Conservation (phyloP, 148 eudicot species). For the Rhododendron vialii region DNA sequence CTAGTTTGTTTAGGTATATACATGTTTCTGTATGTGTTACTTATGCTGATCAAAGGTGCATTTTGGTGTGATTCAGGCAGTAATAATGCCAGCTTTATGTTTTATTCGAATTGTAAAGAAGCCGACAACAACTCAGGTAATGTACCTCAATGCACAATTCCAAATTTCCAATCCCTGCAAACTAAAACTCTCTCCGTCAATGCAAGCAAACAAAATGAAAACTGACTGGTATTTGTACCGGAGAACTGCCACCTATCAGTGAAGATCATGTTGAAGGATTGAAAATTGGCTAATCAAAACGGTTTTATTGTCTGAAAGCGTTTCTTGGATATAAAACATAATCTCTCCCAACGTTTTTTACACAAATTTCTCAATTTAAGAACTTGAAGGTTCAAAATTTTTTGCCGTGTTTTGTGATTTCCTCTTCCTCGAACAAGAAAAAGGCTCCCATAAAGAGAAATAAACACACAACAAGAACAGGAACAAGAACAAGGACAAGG, state of each 20-base stretch:
- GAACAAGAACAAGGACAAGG: neutral
- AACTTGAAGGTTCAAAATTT: neutral
- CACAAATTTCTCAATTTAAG: neutral
- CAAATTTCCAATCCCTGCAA: neutral
- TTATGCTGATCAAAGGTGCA: neutral
- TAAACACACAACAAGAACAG: neutral
- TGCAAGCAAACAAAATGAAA: neutral
- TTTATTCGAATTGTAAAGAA: constrained; percentile 54
- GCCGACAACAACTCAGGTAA: constrained; percentile 64
- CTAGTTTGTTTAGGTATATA: neutral
- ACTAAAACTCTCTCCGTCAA: neutral
- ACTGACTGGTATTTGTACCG: neutral
- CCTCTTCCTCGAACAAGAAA: neutral
- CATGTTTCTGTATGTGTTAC: neutral
- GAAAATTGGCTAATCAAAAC: neutral
- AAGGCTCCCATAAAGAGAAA: neutral
- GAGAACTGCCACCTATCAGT: neutral
- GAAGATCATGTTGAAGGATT: neutral
- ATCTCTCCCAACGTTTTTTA: neutral
- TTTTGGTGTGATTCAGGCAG: constrained; percentile 38
- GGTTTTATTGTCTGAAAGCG: neutral
- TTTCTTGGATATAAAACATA: neutral
- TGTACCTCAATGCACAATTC: neutral
- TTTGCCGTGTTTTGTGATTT: neutral
- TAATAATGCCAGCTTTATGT: constrained; percentile 72